phyloP scores from a whole-genome alignment of 139 green algal species.

The Micromonas commoda region DNA sequence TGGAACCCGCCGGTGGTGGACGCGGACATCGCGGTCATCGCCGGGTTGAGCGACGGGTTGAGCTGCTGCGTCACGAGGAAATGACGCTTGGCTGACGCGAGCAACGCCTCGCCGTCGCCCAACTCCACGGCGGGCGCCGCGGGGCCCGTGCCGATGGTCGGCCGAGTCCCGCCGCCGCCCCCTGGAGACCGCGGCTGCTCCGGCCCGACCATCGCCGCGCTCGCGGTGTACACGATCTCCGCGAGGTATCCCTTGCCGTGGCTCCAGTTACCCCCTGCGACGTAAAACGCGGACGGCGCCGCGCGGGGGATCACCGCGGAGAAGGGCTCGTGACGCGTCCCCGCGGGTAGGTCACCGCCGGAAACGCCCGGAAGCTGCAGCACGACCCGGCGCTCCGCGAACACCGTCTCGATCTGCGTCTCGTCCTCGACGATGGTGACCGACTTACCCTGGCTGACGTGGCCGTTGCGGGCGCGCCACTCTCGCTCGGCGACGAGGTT shows the following conservation, averaged over 20 bases:
- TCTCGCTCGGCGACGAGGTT: neutral
- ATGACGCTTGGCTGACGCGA: neutral
- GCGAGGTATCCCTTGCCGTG: neutral
- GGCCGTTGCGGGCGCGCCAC: neutral
- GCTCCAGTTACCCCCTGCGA: neutral
- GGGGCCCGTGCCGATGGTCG: neutral
- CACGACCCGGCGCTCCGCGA: neutral
- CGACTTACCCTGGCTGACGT: neutral
- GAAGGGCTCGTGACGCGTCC: neutral
- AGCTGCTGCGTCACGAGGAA: neutral
- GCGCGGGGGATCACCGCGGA: neutral
- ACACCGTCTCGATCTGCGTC: neutral
- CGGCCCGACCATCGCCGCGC: neutral
- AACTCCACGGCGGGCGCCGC: neutral
- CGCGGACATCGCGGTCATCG: no score
- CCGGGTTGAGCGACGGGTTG: no score
- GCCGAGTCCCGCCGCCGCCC: no score
- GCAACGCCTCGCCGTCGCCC: neutral
- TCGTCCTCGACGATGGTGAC: neutral
- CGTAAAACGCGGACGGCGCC: neutral
- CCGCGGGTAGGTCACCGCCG: neutral
- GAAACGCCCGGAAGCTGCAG: neutral
- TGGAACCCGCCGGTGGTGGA: no score
- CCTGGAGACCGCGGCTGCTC: neutral
- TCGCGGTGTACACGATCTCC: neutral